Evolutionary conservation across 768 basidiomycete species (phyloP), one percentile per base, ranked within the genome.

Genomic region (Leccinum sublutescens): DNA sequence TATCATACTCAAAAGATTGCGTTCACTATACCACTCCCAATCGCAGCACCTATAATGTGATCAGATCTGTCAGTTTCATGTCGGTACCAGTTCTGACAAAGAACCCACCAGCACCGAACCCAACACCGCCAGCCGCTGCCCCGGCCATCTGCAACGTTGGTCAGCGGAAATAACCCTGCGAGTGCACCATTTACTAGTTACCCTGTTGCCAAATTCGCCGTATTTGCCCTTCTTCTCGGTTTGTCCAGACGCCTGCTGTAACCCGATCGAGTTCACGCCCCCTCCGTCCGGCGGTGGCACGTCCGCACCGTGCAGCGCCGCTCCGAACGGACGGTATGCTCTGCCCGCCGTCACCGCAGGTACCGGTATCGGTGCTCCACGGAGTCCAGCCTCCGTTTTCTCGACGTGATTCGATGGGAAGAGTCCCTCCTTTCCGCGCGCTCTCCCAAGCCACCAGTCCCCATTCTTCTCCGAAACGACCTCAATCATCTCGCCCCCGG

Each of bases 381-480:
- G 27, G 27, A 27, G 1, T 29, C 27, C 48, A 51, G 58, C 51
- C 23, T 66, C 67, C 29, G 86, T 58, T 66, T 82, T 86, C 75
- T 91, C 85, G 43, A 91, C 88, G 55, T 91, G 82, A 62, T 83
- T 84, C 12, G 87, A 81, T 0, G 93, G 93, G 78, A 95, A 91
- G 38, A 94, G 79, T 4, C 87, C 93, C 56, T 86, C 81, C 58
- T 76, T 79, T 25, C 86, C 86, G 34, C 85, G 80, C 57, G 80
- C 66, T 60, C 73, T 78, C 27, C 93, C 93, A 8, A 81, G 83
- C 92, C 91, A 96, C 93, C 93, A 95, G 71, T 95, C 93, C 3
- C 78, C 78, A 58, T 94, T 93, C 49, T 85, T 88, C 69, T 94
- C 90, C 58, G 87, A 83, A 45, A 90, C 71, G 58, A 96, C 80